phyloP scores from a whole-genome alignment of 2,329 filamentous ascomycete species.

The Calonectria leucothoes region DNA sequence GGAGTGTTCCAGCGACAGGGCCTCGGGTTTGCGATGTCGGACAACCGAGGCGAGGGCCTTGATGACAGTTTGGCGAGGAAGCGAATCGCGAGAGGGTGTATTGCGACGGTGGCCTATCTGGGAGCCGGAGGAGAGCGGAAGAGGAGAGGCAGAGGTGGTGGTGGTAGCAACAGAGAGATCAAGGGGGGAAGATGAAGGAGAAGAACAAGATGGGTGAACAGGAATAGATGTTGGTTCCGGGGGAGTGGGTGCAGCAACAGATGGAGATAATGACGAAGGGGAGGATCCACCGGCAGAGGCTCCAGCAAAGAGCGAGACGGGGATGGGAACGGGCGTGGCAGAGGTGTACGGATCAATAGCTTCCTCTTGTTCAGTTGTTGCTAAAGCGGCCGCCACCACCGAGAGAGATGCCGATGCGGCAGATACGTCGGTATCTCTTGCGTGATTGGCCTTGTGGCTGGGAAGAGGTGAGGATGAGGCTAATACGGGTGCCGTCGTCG shows the following conservation, averaged over 20 bases:
- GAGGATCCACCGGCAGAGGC: slow-evolving; percentile 36
- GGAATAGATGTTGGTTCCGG: neutral
- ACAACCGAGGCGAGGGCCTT: slow-evolving; percentile 80
- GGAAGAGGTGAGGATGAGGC: neutral
- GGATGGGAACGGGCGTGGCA: slow-evolving; percentile 21
- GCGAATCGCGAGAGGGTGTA: slow-evolving; percentile 68
- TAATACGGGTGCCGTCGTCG: neutral
- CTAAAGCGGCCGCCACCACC: slow-evolving; percentile 5
- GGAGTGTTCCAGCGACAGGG: slow-evolving; percentile 63
- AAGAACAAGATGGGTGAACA: slow-evolving; percentile 9
- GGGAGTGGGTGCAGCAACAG: slow-evolving; percentile 11
- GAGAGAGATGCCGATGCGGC: slow-evolving; percentile 16
- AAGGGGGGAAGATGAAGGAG: slow-evolving; percentile 15
- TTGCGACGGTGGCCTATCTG: slow-evolving; percentile 56
- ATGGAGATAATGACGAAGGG: slow-evolving; percentile 25
- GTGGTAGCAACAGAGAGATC: neutral
- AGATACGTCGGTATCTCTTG: neutral
- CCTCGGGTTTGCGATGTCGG: slow-evolving; percentile 70
- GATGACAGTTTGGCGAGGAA: slow-evolving; percentile 84
- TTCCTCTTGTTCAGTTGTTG: slow-evolving; percentile 12
- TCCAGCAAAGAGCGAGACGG: slow-evolving; percentile 28
- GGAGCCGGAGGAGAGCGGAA: slow-evolving; percentile 10
- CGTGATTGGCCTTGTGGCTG: neutral
- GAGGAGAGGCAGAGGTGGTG: neutral
- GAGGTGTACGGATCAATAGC: slow-evolving; percentile 22